These are phyloP conservation scores for Paratrimastix pyriformis DNA, from an alignment of 78 protist genomes.

Conservation along the genomic window DNA sequence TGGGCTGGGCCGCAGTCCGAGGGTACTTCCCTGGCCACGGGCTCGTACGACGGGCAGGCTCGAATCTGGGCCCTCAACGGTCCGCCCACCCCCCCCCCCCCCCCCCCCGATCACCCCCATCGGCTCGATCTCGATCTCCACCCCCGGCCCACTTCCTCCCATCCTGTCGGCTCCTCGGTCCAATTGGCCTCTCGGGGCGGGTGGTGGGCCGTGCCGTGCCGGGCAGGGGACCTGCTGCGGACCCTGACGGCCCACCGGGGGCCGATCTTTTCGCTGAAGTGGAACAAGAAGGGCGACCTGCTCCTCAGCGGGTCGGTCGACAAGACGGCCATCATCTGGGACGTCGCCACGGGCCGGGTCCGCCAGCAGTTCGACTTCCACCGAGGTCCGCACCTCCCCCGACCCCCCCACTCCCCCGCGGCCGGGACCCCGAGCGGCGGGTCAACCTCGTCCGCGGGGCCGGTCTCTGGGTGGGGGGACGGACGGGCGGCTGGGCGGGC, in stretches of 20 bases:
- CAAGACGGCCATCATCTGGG: slow-evolving; percentile 81
- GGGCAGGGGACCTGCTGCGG: slow-evolving; percentile 44
- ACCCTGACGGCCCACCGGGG: slow-evolving; percentile 57
- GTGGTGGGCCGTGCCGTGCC: neutral
- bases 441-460: neutral
- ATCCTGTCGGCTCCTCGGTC: too few relatives aligned
- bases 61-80: slow-evolving; percentile 56
- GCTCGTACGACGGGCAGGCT: slow-evolving; percentile 81
- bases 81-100: neutral
- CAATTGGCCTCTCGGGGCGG: neutral
- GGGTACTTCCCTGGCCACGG: slow-evolving; percentile 79
- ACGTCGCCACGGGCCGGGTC: slow-evolving; percentile 49
- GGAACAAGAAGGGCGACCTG: slow-evolving; percentile 64
- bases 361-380: slow-evolving; percentile 63
- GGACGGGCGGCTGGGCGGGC: neutral
- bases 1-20: neutral
- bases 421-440: neutral
- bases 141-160: too few relatives aligned
- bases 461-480: neutral
- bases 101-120: neutral
- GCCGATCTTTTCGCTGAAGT: slow-evolving; percentile 80
- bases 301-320: slow-evolving; percentile 75
- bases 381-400: neutral
- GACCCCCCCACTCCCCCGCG: neutral
- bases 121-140: neutral